Evolutionary conservation across 768 basidiomycete species (phyloP), one percentile per base, ranked within the genome.

Genomic region (Rhodotorula graminis): DNA sequence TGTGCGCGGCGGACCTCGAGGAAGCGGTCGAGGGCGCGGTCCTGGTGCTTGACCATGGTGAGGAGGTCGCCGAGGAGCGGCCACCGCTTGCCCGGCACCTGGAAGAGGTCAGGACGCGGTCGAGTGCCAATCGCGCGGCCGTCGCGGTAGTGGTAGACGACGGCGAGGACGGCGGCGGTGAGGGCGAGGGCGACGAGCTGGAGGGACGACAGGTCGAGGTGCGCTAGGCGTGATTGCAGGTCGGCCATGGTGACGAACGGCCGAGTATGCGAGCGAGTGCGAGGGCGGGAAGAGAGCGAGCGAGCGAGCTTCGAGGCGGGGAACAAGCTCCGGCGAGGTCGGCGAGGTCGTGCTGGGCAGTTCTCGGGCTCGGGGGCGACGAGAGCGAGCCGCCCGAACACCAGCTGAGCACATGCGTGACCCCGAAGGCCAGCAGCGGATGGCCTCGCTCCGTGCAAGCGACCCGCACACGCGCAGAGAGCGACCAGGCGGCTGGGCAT

Each of bases 61-160:
- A 57, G 11, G 9, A 65, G 46, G 44, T 68, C 67, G 31, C 62
- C 66, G 10, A 72, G 59, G 42, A 61, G 59, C 21, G 56, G 50
- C 19, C 0, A 9, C 9, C 56, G 64, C 37, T 64, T 44, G 23
- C 67, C 63, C 1, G 33, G 63, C 0, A 64, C 31, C 0, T 53
- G 10, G 37, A 47, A 49, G 6, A 74, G 44, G 62, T 74, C 73
- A 3, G 65, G 57, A 7, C 73, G 46, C 5, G 31, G 50, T 1
- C 40, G 70, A 0, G 73, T 70, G 0, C 69, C 69, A 52, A 67
- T 16, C 0, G 73, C 73, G n/a, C 65, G 59, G 3, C 65, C 61
- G 59, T 74, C 69, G 12, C 63, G 29, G 47, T 70, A 69, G 0
- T 25, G 2, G 29, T 49, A 58, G 23, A 40, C 42, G 66, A 70